Percentiles rank a stretch among this genome's conserved stretches.
Conservation (phyloP, 495 filamentous ascomycete genomes). For the Amphirosellinia nigrospora region DNA sequence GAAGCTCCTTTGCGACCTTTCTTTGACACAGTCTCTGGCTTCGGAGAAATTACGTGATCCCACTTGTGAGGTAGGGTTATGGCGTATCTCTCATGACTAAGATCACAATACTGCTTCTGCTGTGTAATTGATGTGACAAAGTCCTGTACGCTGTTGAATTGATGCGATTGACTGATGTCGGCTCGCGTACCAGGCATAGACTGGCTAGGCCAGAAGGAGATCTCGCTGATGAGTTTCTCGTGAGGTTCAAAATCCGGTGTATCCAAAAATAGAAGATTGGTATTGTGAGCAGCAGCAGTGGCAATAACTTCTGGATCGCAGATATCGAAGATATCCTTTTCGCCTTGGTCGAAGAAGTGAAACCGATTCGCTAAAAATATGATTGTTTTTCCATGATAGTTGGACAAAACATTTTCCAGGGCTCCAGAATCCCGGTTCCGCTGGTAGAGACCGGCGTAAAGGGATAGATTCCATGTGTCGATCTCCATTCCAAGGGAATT, state of each 20-base stretch:
- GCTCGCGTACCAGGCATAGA: background rate
- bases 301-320: conserved; percentile 9
- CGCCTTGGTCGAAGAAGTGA: background rate
- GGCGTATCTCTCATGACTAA: conserved; percentile 6
- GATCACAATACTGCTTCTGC: conserved; percentile 1
- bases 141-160: conserved; percentile 6
- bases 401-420: conserved; percentile 1
- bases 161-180: conserved; percentile 14
- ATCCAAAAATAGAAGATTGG: conserved; percentile 5
- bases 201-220: conserved; percentile 9
- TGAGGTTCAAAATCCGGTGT: conserved; percentile 5
- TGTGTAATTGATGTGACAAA: background rate
- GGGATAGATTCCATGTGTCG: conserved; percentile 8
- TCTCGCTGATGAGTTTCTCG: conserved; percentile 11
- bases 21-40: conserved; percentile 7
- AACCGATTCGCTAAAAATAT: conserved; percentile 11
- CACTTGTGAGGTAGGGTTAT: conserved; percentile 13
- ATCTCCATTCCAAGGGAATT: conserved; percentile 13
- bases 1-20: conserved; percentile 19
- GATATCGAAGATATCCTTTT: conserved; percentile 8
- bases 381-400: conserved; percentile 13
- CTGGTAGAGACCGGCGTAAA: conserved; percentile 3
- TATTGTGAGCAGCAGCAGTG: conserved; percentile 10
- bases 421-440: background rate
- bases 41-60: background rate